phyloP scores from a whole-genome alignment of 164 flowering plant genomes.

The Aristolochia californica region DNA sequence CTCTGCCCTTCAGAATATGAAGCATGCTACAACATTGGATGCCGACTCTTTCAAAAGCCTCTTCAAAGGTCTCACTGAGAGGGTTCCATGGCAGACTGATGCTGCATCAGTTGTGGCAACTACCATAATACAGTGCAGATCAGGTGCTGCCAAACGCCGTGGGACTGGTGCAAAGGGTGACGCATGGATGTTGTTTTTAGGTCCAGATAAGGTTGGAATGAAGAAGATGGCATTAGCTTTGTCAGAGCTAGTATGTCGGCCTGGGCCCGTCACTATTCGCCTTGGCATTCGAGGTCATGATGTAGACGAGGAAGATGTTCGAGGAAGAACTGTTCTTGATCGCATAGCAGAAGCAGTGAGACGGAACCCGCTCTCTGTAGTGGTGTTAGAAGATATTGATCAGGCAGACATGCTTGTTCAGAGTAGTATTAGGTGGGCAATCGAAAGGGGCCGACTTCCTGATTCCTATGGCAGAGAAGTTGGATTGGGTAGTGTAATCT shows the following conservation, averaged over 20 bases:
- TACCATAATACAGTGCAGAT: slow-evolving; percentile 46
- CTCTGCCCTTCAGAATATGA: slow-evolving; percentile 23
- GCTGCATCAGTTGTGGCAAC: slow-evolving; percentile 76
- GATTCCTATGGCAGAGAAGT: slow-evolving; percentile 91
- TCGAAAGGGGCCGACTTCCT: slow-evolving; percentile 70
- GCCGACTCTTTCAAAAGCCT: slow-evolving; percentile 72
- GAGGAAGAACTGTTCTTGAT: slow-evolving; percentile 81
- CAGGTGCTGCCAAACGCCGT: slow-evolving; percentile 46
- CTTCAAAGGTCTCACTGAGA: slow-evolving; percentile 60
- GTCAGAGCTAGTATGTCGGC: slow-evolving; percentile 47
- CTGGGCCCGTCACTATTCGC: slow-evolving; percentile 36
- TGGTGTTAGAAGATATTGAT: slow-evolving; percentile 72
- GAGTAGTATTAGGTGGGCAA: slow-evolving; percentile 67
- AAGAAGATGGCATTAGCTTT: slow-evolving; percentile 78
- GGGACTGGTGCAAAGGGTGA: slow-evolving; percentile 56
- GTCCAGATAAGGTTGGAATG: slow-evolving; percentile 86
- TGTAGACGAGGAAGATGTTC: slow-evolving; percentile 38
- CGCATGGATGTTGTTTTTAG: slow-evolving; percentile 69
- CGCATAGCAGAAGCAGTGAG: slow-evolving; percentile 68
- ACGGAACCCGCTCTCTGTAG: slow-evolving; percentile 69
- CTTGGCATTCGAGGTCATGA: slow-evolving; percentile 43
- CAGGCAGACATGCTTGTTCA: slow-evolving; percentile 62
- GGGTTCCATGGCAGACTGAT: slow-evolving; percentile 85
- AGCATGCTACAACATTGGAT: slow-evolving; percentile 35
- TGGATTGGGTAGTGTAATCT: slow-evolving; percentile 61